Evolutionary conservation across 805 yeast genomes (phyloP).

Genomic region (Yarrowia hollandica): DNA sequence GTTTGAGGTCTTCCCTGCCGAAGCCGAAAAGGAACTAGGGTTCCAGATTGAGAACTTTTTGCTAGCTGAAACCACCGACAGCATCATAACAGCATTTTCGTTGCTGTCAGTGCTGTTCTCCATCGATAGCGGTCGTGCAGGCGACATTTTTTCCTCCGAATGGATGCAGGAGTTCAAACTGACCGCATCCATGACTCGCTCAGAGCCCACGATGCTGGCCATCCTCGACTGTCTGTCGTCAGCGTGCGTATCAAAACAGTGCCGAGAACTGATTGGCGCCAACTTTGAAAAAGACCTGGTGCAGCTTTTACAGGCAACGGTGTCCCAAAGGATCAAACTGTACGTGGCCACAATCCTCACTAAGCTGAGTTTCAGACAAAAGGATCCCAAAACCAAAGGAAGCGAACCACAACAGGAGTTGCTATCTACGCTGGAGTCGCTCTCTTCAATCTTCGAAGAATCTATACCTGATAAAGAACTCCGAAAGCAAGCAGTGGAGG

Average conservation of each 20-base stretch:
- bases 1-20: conserved; percentile 6
- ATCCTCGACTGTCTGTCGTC: conserved; percentile 41
- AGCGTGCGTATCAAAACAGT: conserved; percentile 40
- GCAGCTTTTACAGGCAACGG: conserved; percentile 34
- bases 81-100: conserved; percentile 35
- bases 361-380: conserved; percentile 37
- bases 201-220: conserved; percentile 34
- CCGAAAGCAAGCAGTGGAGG: conserved; percentile 40
- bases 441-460: conserved; percentile 39
- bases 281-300: conserved; percentile 35
- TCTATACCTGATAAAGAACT: conserved; percentile 31
- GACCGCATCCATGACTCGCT: conserved; percentile 29
- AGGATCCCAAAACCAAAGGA: conserved; percentile 28
- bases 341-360: conserved; percentile 42
- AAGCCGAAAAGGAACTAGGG: conserved; percentile 12
- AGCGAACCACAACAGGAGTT: conserved; percentile 31
- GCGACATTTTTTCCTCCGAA: conserved; percentile 35
- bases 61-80: conserved; percentile 4
- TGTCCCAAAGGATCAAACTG: conserved; percentile 34
- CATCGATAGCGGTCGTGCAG: conserved; percentile 36
- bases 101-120: conserved; percentile 37
- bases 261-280: conserved; percentile 37
- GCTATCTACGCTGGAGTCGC: conserved; percentile 30
- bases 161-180: conserved; percentile 32
- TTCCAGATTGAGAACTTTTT: conserved; percentile 25